Base-by-base conservation (phyloP, 176 grass and related monocot species). In the Phoenix dactylifera region DNA sequence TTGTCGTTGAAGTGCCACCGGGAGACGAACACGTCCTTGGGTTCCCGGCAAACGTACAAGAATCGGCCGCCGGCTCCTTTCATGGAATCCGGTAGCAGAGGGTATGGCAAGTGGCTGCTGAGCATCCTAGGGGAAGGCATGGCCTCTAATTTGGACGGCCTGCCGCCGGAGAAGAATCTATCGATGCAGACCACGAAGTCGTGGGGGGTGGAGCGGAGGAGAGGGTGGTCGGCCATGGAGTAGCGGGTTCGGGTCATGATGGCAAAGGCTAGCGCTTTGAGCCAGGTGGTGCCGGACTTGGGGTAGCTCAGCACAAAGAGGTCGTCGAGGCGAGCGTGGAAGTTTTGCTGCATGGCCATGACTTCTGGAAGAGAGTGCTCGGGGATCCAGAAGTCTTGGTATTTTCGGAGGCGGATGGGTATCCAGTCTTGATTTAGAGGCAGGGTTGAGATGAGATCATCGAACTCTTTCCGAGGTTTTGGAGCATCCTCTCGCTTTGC, bases 191-290 rank as follows among this genome's bases (percentile, higher is more conserved):
- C 5, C 17, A 67, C 12, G 18, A 49, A 52, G 23, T 67, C 12
- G 39, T 67, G 64, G 10, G 64, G 64, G 26, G 29, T 67, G 64
- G 24, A 10, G 9, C 20, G 18, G 17, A 25, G 64, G 7, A 67
- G 64, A 17, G 64, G 64, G 48, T 67, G 15, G 24, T 24, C 22
- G 49, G 24, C 16, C 18, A 67, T 9, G 28, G 64, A 29, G 16
- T 23, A 52, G 6, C 0, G 50, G 64, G 48, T 23, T 7, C 64
- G 64, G 5, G 64, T 67, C 35, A 23, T 52, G 4, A n/a, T 67
- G n/a, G 64, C 49, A 7, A 52, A 67, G 24, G 49, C 49, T 5
- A 67, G 6, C 7, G 49, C 64, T 67, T 67, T 67, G 17, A 67
- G 44, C 64, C 64, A 67, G 64, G 64, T 16, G 14, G 35, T 39